These are phyloP conservation scores for Oenanthe javanica DNA, from an alignment of 140 eudicot genomes.

Conservation along the genomic window DNA sequence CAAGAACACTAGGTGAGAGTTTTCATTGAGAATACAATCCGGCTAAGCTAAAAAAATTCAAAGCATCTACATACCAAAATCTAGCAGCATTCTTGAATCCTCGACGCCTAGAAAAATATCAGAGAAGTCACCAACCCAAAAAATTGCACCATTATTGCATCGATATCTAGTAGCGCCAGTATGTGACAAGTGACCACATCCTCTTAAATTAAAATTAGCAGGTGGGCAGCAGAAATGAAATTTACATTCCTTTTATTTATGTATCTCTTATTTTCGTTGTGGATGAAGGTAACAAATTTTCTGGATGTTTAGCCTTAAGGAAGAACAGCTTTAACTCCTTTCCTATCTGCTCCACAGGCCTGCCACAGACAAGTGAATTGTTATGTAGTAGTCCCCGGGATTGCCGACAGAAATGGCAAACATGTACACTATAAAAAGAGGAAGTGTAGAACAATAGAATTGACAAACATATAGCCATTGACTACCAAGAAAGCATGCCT, in stretches of 20 bases:
- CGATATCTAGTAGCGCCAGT: background rate
- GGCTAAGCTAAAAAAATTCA: background rate
- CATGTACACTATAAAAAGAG: slow-evolving; percentile 20
- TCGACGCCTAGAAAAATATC: background rate
- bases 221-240: background rate
- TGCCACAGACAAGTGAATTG: slow-evolving; percentile 25
- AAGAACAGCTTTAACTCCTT: slow-evolving; percentile 67
- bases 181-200: background rate
- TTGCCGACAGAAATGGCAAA: background rate
- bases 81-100: background rate
- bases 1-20: background rate
- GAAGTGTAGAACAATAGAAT: background rate
- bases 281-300: background rate
- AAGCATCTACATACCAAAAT: background rate
- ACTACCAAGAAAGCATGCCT: background rate
- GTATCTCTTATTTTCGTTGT: background rate
- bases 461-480: background rate
- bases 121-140: background rate
- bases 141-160: background rate
- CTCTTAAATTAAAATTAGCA: background rate
- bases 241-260: background rate
- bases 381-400: background rate
- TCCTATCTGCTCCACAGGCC: slow-evolving; percentile 88
- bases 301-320: slow-evolving; percentile 35
- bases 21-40: background rate